Evolutionary conservation across 176 grass and related monocot genomes (phyloP).

Genomic region (Zoysia japonica): DNA sequence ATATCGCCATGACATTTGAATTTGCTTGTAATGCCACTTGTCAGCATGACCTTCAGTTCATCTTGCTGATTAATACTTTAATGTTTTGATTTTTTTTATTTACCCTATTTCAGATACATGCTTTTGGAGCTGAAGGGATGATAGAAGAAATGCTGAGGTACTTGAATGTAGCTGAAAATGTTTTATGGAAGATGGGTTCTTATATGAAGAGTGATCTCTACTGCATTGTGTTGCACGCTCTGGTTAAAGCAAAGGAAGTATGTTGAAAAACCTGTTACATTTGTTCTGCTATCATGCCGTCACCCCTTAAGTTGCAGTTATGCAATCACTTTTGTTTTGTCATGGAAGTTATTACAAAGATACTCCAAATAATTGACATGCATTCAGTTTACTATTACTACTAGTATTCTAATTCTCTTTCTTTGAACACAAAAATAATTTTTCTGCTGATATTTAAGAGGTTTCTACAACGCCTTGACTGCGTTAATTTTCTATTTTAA

Average conservation of each 20-base stretch:
- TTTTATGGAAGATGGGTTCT: constrained; percentile 52
- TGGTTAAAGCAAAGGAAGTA: constrained; percentile 76
- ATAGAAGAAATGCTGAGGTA: constrained; percentile 80
- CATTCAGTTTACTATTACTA: neutral
- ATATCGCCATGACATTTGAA: constrained; percentile 20
- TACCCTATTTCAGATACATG: constrained; percentile 63
- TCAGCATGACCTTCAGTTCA: constrained; percentile 6
- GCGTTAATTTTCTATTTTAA: neutral
- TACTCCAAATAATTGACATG: constrained; percentile 6
- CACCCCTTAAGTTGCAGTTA: constrained; percentile 8
- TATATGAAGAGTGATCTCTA: constrained; percentile 74
- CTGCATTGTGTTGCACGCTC: constrained; percentile 52
- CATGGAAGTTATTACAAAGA: neutral
- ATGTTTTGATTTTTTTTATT: constrained; percentile 32
- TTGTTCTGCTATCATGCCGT: constrained; percentile 12
- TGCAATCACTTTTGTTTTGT: neutral
- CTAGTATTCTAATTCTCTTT: neutral
- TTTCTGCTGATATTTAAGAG: neutral
- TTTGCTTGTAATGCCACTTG: constrained; percentile 23
- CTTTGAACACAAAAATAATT: neutral
- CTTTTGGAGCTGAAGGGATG: constrained; percentile 88
- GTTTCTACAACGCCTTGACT: neutral
- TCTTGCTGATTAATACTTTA: constrained; percentile 2
- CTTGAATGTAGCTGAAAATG: constrained; percentile 75
- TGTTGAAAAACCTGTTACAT: constrained; percentile 20